Evolutionary conservation across 495 filamentous ascomycete genomes (phyloP), one percentile per base, ranked within the genome.

Genomic region (Saxophila tyrrhenica): DNA sequence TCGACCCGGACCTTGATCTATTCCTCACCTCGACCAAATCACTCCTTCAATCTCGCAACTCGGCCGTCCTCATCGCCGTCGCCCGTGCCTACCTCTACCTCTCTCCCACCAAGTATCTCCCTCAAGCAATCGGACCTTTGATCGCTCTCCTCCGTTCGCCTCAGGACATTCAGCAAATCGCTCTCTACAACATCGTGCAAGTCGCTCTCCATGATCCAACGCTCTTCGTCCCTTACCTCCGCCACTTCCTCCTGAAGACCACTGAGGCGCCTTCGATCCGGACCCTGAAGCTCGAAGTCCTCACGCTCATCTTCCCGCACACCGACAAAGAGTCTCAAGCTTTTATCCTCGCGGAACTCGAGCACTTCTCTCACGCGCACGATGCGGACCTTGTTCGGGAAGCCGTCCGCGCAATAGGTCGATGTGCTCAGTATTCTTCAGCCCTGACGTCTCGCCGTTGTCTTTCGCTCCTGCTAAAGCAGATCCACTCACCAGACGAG

Each of bases 101-200:
- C 15, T 88, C 85, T 8, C 87, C 87, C 0, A 69, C 79, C 3
- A 81, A 82, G 35, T 85, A 94, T 61, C 77, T 89, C 23, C 73
- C 76, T 42, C 62, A 70, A 20, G 79, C 87, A 5, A 78, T 94
- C 55, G 91, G 89, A 0, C 91, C 91, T 1, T 72, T 98, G 16
- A 77, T 95, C 25, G 85, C 89, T 25, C 76, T 97, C 22, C 74
- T 97, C 44, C 82, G 92, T 39, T 83, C 83, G 25, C 82, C 87
- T 13, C 81, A 84, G 56, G 90, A 95, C 64, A 87, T 95, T 50
- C 83, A 92, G 62, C 81, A 89, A 59, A 78, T 95, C 51, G 89
- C 86, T 9, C 78, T 98, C 7, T 86, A 89, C 71, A 96, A 96
- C 66, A 91, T 98, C 56, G 87, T 96, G 48, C 83, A 85, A 38